Evolutionary conservation across 371 early-diverging fungal species (phyloP), one percentile per base, ranked within the genome.

Genomic region (Apophysomyces variabilis): DNA sequence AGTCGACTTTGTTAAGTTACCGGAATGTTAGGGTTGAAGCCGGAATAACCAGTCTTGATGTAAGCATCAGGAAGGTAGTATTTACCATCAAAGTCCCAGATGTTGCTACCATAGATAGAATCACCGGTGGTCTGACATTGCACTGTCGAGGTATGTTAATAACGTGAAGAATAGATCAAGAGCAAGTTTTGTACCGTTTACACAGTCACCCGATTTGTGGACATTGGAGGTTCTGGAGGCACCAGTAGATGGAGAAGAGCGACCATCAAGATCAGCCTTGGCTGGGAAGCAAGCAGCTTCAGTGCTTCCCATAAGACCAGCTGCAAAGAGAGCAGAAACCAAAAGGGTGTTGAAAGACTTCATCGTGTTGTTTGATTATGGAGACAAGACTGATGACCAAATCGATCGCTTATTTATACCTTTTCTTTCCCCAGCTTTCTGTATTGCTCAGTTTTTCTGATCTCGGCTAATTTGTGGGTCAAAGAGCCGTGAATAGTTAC

Each of bases 81-180:
- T 3, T 38, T 62, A 11, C 62, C 62, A 36, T 62, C 62, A 62
- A 37, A 62, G 21, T 62, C 62, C 62, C 62, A 62, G 8, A 62
- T 32, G 50, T 62, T 50, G 37, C 47, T 62, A 9, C 62, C 62
- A 62, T 62, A 62, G 7, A 62, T 6, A 32, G 45, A 47, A 13
- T 62, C 62, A 37, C 62, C 62, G 16, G 46, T 62, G 1, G 62
- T 45, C 36, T 62, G 62, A 50, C 62, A 62, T 47, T 62, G 32
- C 14, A 62, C 62, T 62, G 16, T 9, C 7, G 32, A 36, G n/a
- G 36, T 7, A 12, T 18, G 5, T 9, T 62, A 47, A 36, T 6
- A 7, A 37, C 14, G n/a, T 32, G n/a, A 6, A 21, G 35, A 16
- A 35, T 1, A 9, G n/a, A 9, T 26, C 32, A 61, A 45, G 0